phyloP scores from a whole-genome alignment of 2,329 filamentous ascomycete species.

The Hypoxylon sp. region DNA sequence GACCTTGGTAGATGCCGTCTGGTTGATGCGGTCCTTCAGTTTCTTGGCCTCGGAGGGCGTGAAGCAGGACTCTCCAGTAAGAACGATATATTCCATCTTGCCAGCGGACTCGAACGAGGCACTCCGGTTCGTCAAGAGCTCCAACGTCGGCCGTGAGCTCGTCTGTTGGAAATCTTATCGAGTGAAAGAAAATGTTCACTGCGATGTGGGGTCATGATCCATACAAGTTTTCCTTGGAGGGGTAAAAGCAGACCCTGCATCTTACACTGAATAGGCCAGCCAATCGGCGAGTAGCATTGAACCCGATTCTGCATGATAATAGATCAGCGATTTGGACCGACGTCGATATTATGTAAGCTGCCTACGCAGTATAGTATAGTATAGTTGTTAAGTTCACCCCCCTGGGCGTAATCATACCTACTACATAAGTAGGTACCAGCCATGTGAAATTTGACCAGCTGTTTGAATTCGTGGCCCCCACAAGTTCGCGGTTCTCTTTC shows the following conservation, averaged over 20 bases:
- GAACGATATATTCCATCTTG: slow-evolving; percentile 47
- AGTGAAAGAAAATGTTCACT: slow-evolving; percentile 37
- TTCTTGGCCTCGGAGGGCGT: slow-evolving; percentile 60
- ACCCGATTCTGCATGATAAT: slow-evolving; percentile 19
- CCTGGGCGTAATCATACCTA: no score
- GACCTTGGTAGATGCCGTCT: slow-evolving; percentile 57
- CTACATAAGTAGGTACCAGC: no score
- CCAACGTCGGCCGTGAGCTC: neutral
- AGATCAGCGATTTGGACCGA: neutral
- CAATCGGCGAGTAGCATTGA: slow-evolving; percentile 24
- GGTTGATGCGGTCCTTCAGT: slow-evolving; percentile 58
- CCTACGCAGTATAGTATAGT: no score
- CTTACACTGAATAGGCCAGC: slow-evolving; percentile 11
- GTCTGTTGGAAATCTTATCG: slow-evolving; percentile 17
- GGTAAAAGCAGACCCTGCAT: slow-evolving; percentile 36
- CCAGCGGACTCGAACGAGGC: slow-evolving; percentile 4
- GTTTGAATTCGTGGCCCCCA: slow-evolving; percentile 28
- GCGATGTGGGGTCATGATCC: slow-evolving; percentile 24
- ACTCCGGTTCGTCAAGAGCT: slow-evolving; percentile 2
- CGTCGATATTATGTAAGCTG: slow-evolving; percentile 31
- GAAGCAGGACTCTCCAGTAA: slow-evolving; percentile 62
- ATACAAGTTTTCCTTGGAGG: slow-evolving; percentile 33
- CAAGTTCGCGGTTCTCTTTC: slow-evolving; percentile 29
- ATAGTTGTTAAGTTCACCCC: slow-evolving; percentile 13
- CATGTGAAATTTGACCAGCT: slow-evolving; percentile 29